Evolutionary conservation across 805 yeast genomes (phyloP), one percentile per base, ranked within the genome.

Genomic region (Schwanniomyces occidentalis): DNA sequence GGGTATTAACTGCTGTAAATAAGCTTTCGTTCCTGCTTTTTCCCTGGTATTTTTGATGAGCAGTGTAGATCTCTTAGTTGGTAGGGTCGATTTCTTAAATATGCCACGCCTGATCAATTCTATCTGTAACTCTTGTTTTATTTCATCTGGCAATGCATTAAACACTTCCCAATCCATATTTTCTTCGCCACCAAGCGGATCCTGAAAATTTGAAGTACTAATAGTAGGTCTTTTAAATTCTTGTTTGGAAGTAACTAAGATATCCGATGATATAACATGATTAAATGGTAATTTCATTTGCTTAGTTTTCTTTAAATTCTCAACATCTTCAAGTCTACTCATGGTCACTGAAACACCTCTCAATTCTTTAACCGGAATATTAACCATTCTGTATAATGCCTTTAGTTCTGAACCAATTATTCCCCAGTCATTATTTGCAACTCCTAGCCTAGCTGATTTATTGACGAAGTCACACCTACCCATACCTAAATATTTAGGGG

Each of bases 401-500:
- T 78, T 73, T 24, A 80, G 51, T 49, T 82, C 86, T 8, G 80
- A 68, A 0, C 80, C 73, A 6, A 87, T 54, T n/a, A 76, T 50
- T 1, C 87, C 86, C 47, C 68, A 45, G 35, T 77, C 82, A 47
- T 75, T 67, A 2, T 89, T 78, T 3, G 82, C 70, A 1, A 75
- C 54, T 0, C 89, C 88, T 9, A 91, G 51, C 21, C 66, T 66
- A 2, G 82, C 63, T 8, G 82, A 66, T 45, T 78, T 80, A 27
- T 80, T 76, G 8, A 72, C 60, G 21, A 81, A 64, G 32, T 81
- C 87, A 57, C 96, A 87, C 9, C 54, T 54, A 0, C 99, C 98
- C 78, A 84, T 78, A 0, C 99, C 99, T 50, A 93, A 44, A 56
- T 65, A 82, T 51, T 91, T 93, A 1, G 84, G 73, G 0, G 97